Evolutionary conservation across 192 early-diverging fungal genomes (phyloP).

Genomic region (Coemansia sp.): DNA sequence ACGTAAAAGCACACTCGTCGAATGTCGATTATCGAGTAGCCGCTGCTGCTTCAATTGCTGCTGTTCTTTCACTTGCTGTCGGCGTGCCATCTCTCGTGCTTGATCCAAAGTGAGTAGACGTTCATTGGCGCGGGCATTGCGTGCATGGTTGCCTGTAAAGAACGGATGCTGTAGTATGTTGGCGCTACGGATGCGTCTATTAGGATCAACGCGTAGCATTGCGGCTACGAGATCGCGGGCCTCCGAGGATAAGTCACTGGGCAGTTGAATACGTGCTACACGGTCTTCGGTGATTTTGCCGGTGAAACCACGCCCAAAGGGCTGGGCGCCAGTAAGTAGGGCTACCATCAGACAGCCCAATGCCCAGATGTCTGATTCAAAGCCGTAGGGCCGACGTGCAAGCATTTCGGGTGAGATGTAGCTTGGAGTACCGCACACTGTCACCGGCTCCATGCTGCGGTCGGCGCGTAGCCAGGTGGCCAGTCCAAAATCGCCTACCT

Average conservation of each 20-base stretch:
- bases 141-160: conserved; percentile 48
- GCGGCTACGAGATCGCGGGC: conserved; percentile 55
- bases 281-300: conserved; percentile 36
- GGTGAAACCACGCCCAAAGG: conserved; percentile 54
- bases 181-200: conserved; percentile 47
- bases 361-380: conserved; percentile 73
- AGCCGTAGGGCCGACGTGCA: conserved; percentile 65
- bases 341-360: conserved; percentile 74
- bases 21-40: no score
- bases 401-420: conserved; percentile 80
- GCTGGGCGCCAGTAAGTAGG: conserved; percentile 65
- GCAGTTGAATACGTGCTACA: conserved; percentile 52
- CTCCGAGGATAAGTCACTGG: conserved; percentile 50
- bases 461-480: conserved; percentile 50
- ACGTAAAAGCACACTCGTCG: no score
- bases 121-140: no score
- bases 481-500: conserved; percentile 77
- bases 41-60: background rate
- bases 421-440: conserved; percentile 76
- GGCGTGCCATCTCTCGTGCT: no score
- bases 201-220: conserved; percentile 59
- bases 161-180: conserved; percentile 57
- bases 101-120: no score
- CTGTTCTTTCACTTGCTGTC: background rate
- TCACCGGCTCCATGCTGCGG: conserved; percentile 59